Conservation (phyloP, 2,329 filamentous ascomycete genomes). For the Chaetomiaceae sp. region DNA sequence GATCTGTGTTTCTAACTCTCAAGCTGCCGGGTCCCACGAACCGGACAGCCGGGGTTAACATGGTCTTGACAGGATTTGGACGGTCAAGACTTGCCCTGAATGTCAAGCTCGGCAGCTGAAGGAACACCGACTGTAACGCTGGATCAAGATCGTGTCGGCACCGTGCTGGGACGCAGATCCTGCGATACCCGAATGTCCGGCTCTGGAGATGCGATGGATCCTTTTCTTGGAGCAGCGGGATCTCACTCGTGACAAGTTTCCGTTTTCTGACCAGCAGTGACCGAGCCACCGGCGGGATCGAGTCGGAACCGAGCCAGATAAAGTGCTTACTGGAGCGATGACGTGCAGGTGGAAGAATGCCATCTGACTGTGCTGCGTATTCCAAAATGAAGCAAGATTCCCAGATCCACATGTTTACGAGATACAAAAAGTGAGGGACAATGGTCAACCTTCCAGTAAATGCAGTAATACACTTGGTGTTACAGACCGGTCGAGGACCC, state of each 20-base stretch:
- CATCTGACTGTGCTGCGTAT: neutral
- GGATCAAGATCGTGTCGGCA: neutral
- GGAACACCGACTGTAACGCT: slow-evolving; percentile 1
- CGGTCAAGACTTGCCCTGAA: neutral
- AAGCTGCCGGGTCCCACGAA: neutral
- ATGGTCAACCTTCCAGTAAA: too few relatives aligned
- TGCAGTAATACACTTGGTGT: neutral
- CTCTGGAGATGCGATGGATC: too few relatives aligned
- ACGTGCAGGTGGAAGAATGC: neutral
- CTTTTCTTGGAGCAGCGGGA: neutral
- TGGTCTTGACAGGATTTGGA: neutral
- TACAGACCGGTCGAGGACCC: neutral
- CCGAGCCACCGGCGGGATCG: neutral
- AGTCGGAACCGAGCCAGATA: neutral
- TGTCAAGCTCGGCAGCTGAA: neutral
- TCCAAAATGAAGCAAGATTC: neutral
- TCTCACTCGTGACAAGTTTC: neutral
- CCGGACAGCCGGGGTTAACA: neutral
- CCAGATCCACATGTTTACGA: neutral
- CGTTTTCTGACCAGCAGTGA: neutral
- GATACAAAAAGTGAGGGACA: neutral
- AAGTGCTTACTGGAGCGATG: slow-evolving; percentile 2
- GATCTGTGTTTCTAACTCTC: neutral
- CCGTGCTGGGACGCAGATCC: too few relatives aligned
- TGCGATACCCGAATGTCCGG: too few relatives aligned